A percentile compares a stretch with the other conserved stretches of the same genome.
These are phyloP conservation scores for Globisporangium spinosum DNA, from an alignment of 352 stramenopile genomes.

Conservation along the genomic window DNA sequence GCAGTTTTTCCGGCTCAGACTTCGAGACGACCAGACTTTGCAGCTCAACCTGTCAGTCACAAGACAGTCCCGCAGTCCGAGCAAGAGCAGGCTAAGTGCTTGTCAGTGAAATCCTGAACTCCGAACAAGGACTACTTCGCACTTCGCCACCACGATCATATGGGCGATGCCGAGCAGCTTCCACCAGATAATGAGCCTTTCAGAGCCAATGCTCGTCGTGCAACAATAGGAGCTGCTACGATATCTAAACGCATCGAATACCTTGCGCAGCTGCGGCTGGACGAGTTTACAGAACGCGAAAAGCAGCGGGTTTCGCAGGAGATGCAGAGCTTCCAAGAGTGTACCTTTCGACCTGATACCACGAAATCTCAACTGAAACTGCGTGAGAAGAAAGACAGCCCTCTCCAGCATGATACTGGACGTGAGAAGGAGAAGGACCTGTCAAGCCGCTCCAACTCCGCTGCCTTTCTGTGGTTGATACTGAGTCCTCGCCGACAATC, in stretches of 20 bases:
- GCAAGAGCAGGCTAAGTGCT: neutral
- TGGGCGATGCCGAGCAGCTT: neutral
- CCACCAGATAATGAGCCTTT: neutral
- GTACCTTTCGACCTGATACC: conserved; percentile 61
- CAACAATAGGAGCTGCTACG: neutral
- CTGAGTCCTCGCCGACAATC: conserved; percentile 46
- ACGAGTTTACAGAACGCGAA: conserved; percentile 56
- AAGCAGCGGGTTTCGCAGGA: conserved; percentile 56
- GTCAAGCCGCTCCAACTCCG: neutral
- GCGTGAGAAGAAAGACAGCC: neutral
- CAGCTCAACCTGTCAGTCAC: neutral
- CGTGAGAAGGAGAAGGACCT: neutral
- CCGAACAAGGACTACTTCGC: neutral
- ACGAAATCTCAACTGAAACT: conserved; percentile 17
- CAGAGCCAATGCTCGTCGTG: neutral
- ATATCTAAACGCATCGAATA: conserved; percentile 33
- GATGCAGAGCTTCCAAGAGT: conserved; percentile 57
- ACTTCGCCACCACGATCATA: neutral
- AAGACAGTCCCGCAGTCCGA: conserved; percentile 1
- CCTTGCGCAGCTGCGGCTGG: conserved; percentile 50
- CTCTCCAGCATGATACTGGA: neutral
- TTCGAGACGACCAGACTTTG: too few species aligned
- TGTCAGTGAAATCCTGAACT: neutral
- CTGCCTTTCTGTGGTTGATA: conserved; percentile 56
- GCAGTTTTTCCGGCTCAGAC: neutral